A percentile compares a stretch with the other conserved stretches of the same genome.
Conservation (phyloP, 148 eudicot species). For the Silene conica region DNA sequence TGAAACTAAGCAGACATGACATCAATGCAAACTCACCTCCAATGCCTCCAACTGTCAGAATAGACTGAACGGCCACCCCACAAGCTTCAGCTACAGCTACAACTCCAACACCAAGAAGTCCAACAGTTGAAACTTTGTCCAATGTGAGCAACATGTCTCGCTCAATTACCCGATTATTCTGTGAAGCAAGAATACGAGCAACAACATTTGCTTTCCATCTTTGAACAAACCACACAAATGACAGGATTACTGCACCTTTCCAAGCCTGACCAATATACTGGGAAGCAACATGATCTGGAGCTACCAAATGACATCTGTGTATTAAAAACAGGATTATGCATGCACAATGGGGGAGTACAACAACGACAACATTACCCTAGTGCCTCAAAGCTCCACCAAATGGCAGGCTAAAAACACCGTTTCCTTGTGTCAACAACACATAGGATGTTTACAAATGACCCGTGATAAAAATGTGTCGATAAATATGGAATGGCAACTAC, state of each 20-base stretch:
- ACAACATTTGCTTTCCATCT: conserved; percentile 85
- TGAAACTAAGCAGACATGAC: background rate
- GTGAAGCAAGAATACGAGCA: conserved; percentile 52
- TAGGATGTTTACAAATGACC: background rate
- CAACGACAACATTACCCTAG: too few relatives aligned
- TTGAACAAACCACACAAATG: conserved; percentile 87
- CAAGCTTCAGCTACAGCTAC: conserved; percentile 92
- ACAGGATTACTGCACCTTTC: conserved; percentile 69
- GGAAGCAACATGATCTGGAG: conserved; percentile 61
- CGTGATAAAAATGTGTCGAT: background rate
- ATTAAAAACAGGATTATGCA: conserved; percentile 8
- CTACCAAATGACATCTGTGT: conserved; percentile 68
- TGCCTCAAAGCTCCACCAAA: background rate
- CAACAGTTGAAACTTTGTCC: conserved; percentile 80
- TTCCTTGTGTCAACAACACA: background rate
- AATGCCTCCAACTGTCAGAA: conserved; percentile 91
- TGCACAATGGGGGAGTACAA: background rate
- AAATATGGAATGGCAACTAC: background rate
- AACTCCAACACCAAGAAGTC: conserved; percentile 63
- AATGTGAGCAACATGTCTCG: conserved; percentile 65
- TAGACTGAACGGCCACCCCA: conserved; percentile 97
- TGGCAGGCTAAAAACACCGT: background rate
- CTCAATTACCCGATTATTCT: conserved; percentile 35
- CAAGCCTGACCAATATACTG: conserved; percentile 62
- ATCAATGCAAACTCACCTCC: conserved; percentile 59